Evolutionary conservation across 2,329 filamentous ascomycete genomes (phyloP).

Genomic region (Rhytidhysteron rufulum): DNA sequence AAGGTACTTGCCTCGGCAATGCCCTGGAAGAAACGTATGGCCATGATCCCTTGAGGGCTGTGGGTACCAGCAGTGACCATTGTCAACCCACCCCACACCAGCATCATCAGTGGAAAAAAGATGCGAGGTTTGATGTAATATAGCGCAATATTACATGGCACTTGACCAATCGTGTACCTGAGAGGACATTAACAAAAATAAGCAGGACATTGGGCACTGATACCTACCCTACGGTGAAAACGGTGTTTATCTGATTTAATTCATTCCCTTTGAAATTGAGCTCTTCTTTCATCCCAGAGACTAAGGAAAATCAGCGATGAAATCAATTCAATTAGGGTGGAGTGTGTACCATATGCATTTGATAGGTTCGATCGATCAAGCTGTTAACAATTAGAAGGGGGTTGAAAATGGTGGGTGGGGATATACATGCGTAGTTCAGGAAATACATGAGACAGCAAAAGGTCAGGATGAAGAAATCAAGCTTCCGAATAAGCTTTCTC

Average conservation of each 20-base stretch:
- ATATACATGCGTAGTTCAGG: conserved; percentile 18
- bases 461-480: conserved; percentile 62
- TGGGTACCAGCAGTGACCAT: conserved; percentile 56
- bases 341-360: conserved; percentile 43
- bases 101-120: conserved; percentile 62
- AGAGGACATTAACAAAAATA: conserved; percentile 30
- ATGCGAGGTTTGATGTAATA: conserved; percentile 61
- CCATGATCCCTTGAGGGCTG: conserved; percentile 55
- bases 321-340: no score
- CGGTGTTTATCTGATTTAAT: conserved; percentile 50
- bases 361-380: conserved; percentile 40
- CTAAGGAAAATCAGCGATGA: no score
- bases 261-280: conserved; percentile 37
- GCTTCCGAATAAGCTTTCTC: conserved; percentile 51
- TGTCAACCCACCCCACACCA: conserved; percentile 61
- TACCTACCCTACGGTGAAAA: conserved; percentile 44
- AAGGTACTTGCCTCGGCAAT: conserved; percentile 57
- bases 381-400: conserved; percentile 15
- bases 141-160: conserved; percentile 59
- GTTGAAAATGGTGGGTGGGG: background rate
- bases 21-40: conserved; percentile 53
- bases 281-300: conserved; percentile 41
- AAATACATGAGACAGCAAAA: conserved; percentile 56
- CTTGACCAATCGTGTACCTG: conserved; percentile 53
- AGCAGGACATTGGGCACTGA: no score